Evolutionary conservation across 2,329 filamentous ascomycete species (phyloP).

Genomic region (Aspergillus ochraceus): DNA sequence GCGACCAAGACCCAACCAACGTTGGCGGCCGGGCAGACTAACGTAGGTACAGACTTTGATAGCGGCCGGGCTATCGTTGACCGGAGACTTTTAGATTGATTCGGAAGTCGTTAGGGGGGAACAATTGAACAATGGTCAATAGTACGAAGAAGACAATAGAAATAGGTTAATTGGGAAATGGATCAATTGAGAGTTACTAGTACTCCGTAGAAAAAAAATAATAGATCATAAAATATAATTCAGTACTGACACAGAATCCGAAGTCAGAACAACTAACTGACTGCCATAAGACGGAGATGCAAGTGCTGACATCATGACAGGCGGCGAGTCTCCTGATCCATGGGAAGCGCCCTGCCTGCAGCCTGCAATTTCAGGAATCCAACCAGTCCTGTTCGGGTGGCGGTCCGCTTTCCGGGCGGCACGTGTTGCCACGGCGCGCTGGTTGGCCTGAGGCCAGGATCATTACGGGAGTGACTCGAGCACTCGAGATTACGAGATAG

Average conservation of each 20-base stretch:
- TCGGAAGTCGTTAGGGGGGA: background rate
- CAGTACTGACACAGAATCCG: too few relatives aligned
- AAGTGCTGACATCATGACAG: background rate
- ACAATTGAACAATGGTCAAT: background rate
- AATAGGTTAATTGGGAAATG: background rate
- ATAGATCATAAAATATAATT: too few relatives aligned
- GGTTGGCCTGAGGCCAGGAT: conserved; percentile 11
- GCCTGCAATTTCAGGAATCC: background rate
- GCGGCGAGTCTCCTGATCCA: background rate
- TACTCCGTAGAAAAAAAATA: too few relatives aligned
- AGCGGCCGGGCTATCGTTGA: conserved; percentile 1
- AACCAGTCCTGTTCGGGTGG: conserved; percentile 2
- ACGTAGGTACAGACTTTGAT: conserved; percentile 13
- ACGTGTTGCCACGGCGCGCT: conserved; percentile 17
- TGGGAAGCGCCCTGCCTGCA: background rate
- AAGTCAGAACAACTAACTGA: background rate
- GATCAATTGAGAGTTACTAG: too few relatives aligned
- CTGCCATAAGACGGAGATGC: background rate
- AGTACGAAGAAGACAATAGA: background rate
- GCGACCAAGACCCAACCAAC: conserved; percentile 2
- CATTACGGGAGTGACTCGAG: background rate
- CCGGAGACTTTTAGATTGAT: background rate
- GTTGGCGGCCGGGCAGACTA: conserved; percentile 4
- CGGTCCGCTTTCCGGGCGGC: conserved; percentile 5
- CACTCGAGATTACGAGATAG: too few relatives aligned